Percentiles rank a stretch among this genome's conserved stretches.
These are phyloP conservation scores for Tripterygium wilfordii DNA, from an alignment of 177 flowering plant genomes.

Conservation along the genomic window DNA sequence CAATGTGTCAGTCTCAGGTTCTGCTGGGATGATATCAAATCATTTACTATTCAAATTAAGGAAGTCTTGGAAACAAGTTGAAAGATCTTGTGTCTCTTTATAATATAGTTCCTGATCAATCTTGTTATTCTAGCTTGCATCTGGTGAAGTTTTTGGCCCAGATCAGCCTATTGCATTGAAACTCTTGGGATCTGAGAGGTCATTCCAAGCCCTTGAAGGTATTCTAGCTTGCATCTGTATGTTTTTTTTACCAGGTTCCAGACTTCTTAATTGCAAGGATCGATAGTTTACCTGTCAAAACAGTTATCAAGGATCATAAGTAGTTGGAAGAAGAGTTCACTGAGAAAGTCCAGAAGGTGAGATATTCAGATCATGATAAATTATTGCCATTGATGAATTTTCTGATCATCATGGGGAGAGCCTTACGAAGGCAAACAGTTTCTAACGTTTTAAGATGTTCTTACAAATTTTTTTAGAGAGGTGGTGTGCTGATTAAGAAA, in stretches of 20 bases:
- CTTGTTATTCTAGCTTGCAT: constrained; percentile 62
- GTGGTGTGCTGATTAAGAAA: constrained; percentile 86
- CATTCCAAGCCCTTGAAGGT: constrained; percentile 96
- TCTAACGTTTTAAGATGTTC: too few relatives aligned
- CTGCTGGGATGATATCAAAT: constrained; percentile 97
- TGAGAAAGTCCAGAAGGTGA: constrained; percentile 78
- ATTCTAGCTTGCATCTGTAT: constrained; percentile 5
- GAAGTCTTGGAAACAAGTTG: too few relatives aligned
- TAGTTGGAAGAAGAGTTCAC: constrained; percentile 97
- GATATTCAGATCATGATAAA: too few relatives aligned
- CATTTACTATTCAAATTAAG: constrained; percentile 94
- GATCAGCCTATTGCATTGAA: constrained; percentile 93
- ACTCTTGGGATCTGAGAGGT: constrained; percentile 83
- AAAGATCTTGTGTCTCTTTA: neutral
- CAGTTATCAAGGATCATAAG: constrained; percentile 73
- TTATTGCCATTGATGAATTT: too few relatives aligned
- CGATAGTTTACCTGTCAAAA: constrained; percentile 71
- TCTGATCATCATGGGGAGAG: too few relatives aligned
- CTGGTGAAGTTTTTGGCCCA: constrained; percentile 92
- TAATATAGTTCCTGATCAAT: neutral
- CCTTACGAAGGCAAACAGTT: too few relatives aligned
- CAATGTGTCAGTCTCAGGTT: constrained; percentile 90
- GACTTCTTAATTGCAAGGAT: constrained; percentile 93
- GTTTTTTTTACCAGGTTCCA: constrained; percentile 60
- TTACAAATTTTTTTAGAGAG: too few relatives aligned